Conservation (phyloP, 495 filamentous ascomycete species). For the Massariosphaeria phaeospora region DNA sequence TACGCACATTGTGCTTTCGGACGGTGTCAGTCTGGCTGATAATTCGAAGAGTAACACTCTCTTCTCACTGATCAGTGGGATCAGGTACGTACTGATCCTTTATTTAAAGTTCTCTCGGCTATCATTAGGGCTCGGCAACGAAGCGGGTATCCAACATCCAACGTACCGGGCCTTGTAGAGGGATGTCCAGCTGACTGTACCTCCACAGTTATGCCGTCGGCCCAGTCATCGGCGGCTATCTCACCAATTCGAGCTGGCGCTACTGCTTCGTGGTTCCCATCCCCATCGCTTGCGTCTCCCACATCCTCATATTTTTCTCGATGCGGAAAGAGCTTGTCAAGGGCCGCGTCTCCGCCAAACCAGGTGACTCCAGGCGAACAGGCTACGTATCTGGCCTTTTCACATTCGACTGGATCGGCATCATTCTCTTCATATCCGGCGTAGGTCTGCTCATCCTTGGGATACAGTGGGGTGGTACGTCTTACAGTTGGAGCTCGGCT, state of each 20-base stretch:
- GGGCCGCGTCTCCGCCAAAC: constrained; percentile 5
- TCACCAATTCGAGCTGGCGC: constrained; percentile 49
- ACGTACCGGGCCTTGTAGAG: too few relatives aligned
- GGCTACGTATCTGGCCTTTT: constrained; percentile 41
- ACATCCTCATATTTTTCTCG: constrained; percentile 43
- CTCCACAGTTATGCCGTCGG: constrained; percentile 41
- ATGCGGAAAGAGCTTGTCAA: constrained; percentile 42
- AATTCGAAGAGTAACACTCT: constrained; percentile 55
- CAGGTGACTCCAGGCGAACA: constrained; percentile 8
- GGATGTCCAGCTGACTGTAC: too few relatives aligned
- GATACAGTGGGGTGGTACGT: constrained; percentile 55
- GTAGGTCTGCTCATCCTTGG: constrained; percentile 55
- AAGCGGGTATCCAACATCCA: too few relatives aligned
- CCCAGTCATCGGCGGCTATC: constrained; percentile 50
- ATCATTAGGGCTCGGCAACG: too few relatives aligned
- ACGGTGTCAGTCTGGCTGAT: constrained; percentile 52
- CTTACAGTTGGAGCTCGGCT: constrained; percentile 50
- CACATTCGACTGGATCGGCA: constrained; percentile 53
- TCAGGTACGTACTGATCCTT: constrained; percentile 42
- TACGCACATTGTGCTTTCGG: constrained; percentile 53
- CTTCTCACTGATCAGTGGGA: constrained; percentile 49
- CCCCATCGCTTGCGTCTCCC: constrained; percentile 43
- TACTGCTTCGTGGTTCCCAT: constrained; percentile 59
- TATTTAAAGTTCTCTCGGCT: too few relatives aligned
- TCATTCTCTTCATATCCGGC: constrained; percentile 53